phyloP scores from a whole-genome alignment of 768 basidiomycete genomes.

The Russula compacta region DNA sequence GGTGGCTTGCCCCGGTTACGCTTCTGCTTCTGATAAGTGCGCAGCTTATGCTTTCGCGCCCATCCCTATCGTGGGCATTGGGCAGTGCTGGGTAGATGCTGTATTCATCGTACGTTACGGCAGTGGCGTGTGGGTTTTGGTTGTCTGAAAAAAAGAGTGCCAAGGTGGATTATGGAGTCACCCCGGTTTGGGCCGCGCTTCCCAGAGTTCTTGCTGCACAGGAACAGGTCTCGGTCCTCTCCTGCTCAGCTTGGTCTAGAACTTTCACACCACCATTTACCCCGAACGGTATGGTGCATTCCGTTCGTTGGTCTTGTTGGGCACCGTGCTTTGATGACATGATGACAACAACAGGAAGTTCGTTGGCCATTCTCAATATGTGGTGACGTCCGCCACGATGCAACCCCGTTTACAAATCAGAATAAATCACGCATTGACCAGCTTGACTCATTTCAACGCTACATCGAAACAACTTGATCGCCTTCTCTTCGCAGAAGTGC shows the following conservation, averaged over 20 bases:
- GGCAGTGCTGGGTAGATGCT: no score
- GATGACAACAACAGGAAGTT: background rate
- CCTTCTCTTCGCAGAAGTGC: background rate
- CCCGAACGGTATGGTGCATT: background rate
- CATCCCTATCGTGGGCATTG: no score
- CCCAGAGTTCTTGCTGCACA: background rate
- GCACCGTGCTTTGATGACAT: background rate
- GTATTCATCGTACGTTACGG: no score
- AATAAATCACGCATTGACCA: no score
- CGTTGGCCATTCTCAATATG: background rate
- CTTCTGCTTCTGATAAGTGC: no score
- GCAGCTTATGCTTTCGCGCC: no score
- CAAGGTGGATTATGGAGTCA: no score
- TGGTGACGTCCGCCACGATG: conserved; percentile 12
- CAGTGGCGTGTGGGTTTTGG: no score
- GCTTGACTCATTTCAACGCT: background rate
- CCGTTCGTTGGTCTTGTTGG: background rate
- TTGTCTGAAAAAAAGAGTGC: no score
- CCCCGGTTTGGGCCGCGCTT: background rate
- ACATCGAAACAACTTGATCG: background rate
- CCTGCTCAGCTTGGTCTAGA: conserved; percentile 3
- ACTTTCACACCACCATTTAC: background rate
- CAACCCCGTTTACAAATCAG: conserved; percentile 2
- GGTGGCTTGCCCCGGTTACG: no score
- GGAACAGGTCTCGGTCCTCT: background rate